Evolutionary conservation across 371 early-diverging fungal genomes (phyloP), one percentile per base, ranked within the genome.

Genomic region (Haplosporangium sp.): DNA sequence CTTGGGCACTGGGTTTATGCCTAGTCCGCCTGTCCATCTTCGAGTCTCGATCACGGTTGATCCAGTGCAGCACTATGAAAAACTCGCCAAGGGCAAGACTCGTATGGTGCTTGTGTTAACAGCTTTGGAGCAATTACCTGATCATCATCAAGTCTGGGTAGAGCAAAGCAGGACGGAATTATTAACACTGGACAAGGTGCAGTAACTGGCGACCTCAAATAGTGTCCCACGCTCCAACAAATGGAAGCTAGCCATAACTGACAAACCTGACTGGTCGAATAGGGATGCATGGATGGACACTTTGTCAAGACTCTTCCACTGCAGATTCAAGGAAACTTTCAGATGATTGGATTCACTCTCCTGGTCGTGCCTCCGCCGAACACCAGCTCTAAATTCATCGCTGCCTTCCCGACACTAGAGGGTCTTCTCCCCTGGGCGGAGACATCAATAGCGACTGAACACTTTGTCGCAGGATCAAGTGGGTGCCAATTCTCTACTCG

Each of bases 351-450:
- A 41, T 79, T 79, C 47, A 79, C 80, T 0, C 73, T 79, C n/a
- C 50, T 79, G 23, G 69, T 53, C 1, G 66, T 73, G 2, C 80
- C 80, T 48, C 62, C 80, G 9, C 46, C 73, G 0, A 64, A 37
- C 20, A 47, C 56, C 16, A 64, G 51, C 16, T 38, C 68, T 23
- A 79, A 69, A 38, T 18, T 69, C 6, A 53, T 65, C 6, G 59
- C 68, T 4, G 51, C 56, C 29, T 79, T 68, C 20, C 80, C 80
- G 0, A 18, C 62, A 4, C 64, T 79, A 14, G 80, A 79, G 29
- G 80, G 80, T 11, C 43, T 73, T 23, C 18, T 79, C 6, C 80
- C 80, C 0, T 79, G 80, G 80, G 80, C 80, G 7, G 80, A 79
- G 13, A 61, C 73, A 37, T 68, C 80, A 2, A 73, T 79, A 9